Evolutionary conservation across 306 rosid species (phyloP).

Genomic region (Cotoneaster glaucophyllus): DNA sequence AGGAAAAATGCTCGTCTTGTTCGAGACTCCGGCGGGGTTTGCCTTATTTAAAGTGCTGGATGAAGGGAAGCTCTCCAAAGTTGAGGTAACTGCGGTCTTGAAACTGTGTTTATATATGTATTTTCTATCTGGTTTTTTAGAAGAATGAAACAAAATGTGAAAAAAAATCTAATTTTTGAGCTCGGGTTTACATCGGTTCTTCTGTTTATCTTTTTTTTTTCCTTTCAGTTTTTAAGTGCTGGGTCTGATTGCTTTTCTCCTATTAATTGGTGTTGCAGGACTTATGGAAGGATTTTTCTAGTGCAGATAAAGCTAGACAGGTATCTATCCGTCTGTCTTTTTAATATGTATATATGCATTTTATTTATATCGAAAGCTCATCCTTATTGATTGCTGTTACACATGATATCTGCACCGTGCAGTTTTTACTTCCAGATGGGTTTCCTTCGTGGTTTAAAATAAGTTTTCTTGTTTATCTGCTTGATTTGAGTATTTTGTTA

Average conservation of each 20-base stretch:
- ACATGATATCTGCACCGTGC: neutral
- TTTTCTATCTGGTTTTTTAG: neutral
- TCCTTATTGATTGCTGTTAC: neutral
- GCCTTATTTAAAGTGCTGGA: slow-evolving; percentile 72
- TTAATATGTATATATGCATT: neutral
- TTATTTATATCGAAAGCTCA: neutral
- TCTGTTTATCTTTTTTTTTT: neutral
- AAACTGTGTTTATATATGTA: neutral
- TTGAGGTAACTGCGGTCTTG: slow-evolving; percentile 42
- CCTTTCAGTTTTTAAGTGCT: neutral
- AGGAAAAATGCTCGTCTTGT: slow-evolving; percentile 58
- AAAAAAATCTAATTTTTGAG: neutral
- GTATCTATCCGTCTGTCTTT: slow-evolving; percentile 19
- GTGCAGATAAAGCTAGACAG: slow-evolving; percentile 72
- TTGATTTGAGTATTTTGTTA: neutral
- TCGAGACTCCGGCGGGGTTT: slow-evolving; percentile 74
- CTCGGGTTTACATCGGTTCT: neutral
- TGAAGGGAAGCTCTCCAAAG: slow-evolving; percentile 74
- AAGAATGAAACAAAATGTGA: neutral
- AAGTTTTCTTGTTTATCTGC: neutral
- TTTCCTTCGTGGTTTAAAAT: neutral
- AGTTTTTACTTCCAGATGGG: neutral
- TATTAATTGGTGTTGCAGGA: slow-evolving; percentile 36
- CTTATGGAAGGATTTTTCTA: slow-evolving; percentile 53
- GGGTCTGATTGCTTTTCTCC: neutral